These are phyloP conservation scores for Mycena polygramma DNA, from an alignment of 768 basidiomycete genomes.

Conservation along the genomic window DNA sequence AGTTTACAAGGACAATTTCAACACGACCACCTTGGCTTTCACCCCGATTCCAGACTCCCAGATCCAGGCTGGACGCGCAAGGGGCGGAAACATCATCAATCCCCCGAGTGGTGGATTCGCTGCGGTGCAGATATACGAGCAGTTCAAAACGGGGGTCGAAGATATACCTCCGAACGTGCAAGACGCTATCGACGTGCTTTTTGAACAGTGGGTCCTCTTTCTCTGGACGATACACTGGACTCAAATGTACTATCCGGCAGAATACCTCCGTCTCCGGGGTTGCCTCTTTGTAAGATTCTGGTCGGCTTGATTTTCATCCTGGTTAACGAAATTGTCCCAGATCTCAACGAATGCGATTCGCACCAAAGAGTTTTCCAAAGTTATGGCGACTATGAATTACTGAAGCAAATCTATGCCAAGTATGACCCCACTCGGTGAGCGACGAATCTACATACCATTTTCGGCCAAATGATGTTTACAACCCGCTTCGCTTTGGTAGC, in stretches of 20 bases:
- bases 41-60: conserved; percentile 53
- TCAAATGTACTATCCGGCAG: conserved; percentile 34
- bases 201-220: conserved; percentile 46
- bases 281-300: conserved; percentile 48
- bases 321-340: conserved; percentile 2
- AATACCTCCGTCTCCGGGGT: conserved; percentile 51
- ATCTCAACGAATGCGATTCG: conserved; percentile 54
- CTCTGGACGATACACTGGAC: not conserved
- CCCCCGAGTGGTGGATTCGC: conserved; percentile 51
- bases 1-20: conserved; percentile 42
- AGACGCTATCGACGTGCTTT: conserved; percentile 43
- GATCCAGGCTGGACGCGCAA: conserved; percentile 48
- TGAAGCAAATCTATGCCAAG: conserved; percentile 54
- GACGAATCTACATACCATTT: no score
- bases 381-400: conserved; percentile 52
- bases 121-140: conserved; percentile 50
- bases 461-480: no score
- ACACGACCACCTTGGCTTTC: conserved; percentile 49
- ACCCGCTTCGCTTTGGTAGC: no score
- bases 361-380: conserved; percentile 54
- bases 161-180: conserved; percentile 42
- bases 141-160: conserved; percentile 38
- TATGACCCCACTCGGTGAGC: conserved; percentile 58
- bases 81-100: conserved; percentile 55
- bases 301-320: not conserved